A percentile compares a stretch with the other conserved stretches of the same genome.
These are phyloP conservation scores for Glycine latifolia DNA, from an alignment of 306 rosid species.

Conservation along the genomic window DNA sequence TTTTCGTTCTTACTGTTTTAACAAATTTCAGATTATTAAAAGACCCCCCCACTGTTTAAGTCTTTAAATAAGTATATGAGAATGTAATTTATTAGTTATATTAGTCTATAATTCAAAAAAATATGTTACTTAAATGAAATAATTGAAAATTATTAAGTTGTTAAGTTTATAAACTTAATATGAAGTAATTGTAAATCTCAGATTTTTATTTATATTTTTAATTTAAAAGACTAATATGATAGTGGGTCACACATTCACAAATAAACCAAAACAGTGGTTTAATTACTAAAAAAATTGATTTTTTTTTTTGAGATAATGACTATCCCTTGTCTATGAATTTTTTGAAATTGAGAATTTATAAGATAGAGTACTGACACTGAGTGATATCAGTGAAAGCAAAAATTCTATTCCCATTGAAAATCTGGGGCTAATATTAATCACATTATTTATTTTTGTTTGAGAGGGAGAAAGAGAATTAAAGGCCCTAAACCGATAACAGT, in stretches of 20 bases:
- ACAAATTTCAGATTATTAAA: background rate
- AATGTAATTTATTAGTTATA: no score
- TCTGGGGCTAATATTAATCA: constrained; percentile 23
- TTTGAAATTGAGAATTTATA: constrained; percentile 9
- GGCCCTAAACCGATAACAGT: constrained; percentile 31
- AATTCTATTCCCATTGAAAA: constrained; percentile 41
- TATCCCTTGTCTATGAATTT: background rate
- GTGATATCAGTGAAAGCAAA: constrained; percentile 2
- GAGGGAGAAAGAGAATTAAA: constrained; percentile 26
- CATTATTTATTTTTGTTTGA: constrained; percentile 15
- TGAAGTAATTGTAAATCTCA: no score
- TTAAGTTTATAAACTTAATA: background rate
- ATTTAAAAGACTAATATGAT: no score
- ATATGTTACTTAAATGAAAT: background rate
- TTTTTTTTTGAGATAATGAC: no score
- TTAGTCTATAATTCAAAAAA: background rate
- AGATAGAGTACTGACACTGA: background rate
- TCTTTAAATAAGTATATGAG: no score
- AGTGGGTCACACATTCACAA: no score
- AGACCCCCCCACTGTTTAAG: no score
- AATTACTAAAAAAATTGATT: no score
- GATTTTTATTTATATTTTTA: no score
- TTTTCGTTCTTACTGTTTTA: background rate
- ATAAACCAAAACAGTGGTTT: no score
- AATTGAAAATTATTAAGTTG: background rate